A percentile compares a stretch with the other conserved stretches of the same genome.
Conservation (phyloP, 495 filamentous ascomycete species). For the Xylaria nigripes region DNA sequence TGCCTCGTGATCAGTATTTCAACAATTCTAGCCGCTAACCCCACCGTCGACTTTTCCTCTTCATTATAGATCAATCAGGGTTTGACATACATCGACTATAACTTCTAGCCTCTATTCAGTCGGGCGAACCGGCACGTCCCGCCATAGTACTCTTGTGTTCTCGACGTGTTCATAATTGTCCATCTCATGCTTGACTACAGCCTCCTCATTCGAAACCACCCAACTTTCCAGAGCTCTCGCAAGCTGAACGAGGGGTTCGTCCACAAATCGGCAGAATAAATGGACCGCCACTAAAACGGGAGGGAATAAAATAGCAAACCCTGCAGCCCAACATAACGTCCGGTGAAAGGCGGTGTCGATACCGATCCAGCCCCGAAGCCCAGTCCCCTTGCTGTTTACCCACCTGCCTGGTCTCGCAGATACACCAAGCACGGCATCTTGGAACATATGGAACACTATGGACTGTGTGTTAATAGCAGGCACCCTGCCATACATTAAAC, state of each 20-base stretch:
- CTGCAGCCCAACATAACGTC: constrained; percentile 43
- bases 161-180: not conserved
- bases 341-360: constrained; percentile 42
- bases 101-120: not conserved
- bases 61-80: not conserved
- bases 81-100: not conserved
- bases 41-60: not conserved
- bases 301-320: constrained; percentile 42
- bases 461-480: not conserved
- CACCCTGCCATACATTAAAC: not conserved
- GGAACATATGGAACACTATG: constrained; percentile 40
- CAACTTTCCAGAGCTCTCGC: constrained; percentile 45
- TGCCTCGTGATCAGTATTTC: not conserved
- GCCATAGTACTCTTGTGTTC: not conserved
- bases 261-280: constrained; percentile 51
- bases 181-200: not conserved
- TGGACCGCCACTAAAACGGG: constrained; percentile 51
- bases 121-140: no score
- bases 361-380: constrained; percentile 47
- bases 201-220: not conserved
- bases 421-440: constrained; percentile 37
- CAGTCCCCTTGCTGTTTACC: constrained; percentile 16
- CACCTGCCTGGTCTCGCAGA: constrained; percentile 14
- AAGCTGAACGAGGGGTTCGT: constrained; percentile 49
- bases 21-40: not conserved